Percentiles rank a stretch among this genome's conserved stretches.
Conservation (phyloP, 805 yeast species). For the Kuraishia floccosa region DNA sequence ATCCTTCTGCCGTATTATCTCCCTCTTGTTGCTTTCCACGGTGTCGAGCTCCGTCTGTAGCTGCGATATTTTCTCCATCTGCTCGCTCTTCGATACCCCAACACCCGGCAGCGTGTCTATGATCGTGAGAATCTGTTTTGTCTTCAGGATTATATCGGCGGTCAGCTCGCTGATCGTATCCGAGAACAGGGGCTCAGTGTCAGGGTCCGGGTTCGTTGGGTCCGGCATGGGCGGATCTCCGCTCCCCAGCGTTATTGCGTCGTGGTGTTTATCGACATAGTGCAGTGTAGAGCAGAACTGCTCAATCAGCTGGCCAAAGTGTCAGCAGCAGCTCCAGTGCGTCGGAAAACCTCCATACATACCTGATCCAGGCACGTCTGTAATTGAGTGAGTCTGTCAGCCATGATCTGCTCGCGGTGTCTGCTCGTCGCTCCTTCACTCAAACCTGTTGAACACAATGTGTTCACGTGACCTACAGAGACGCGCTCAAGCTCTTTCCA, state of each 20-base stretch:
- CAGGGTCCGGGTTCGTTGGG: conserved; percentile 41
- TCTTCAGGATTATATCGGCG: conserved; percentile 73
- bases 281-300: conserved; percentile 72
- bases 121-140: conserved; percentile 76
- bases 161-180: conserved; percentile 65
- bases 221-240: conserved; percentile 51
- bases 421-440: too few relatives aligned
- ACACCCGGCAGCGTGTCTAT: conserved; percentile 90
- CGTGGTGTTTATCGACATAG: conserved; percentile 71
- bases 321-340: not conserved
- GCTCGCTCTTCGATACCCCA: conserved; percentile 71
- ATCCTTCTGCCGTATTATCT: conserved; percentile 54
- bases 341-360: conserved; percentile 10
- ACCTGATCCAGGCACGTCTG: conserved; percentile 78
- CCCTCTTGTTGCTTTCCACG: conserved; percentile 46
- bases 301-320: conserved; percentile 41
- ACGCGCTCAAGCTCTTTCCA: too few relatives aligned
- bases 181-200: conserved; percentile 19
- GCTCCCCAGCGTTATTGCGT: conserved; percentile 34
- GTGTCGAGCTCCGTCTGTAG: conserved; percentile 51
- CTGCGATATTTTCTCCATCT: conserved; percentile 48
- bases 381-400: conserved; percentile 83
- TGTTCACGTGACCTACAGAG: too few relatives aligned
- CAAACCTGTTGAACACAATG: too few relatives aligned
- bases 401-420: too few relatives aligned